These are phyloP conservation scores for Ceratobasidium theobromae DNA, from an alignment of 1,284 basidiomycete genomes.

Conservation along the genomic window DNA sequence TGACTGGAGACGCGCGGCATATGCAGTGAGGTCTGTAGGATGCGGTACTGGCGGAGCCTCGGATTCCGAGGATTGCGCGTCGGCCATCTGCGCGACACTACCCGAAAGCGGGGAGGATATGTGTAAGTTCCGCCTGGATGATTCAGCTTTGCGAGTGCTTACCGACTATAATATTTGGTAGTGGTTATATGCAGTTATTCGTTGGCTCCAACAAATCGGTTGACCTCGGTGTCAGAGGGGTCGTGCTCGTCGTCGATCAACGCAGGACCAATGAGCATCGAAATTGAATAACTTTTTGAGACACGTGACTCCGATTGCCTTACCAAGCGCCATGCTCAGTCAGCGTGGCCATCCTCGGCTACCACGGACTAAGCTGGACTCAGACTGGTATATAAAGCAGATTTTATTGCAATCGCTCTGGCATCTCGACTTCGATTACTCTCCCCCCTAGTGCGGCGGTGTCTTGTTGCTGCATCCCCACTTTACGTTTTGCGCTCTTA, in stretches of 20 bases:
- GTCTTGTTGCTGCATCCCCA: background rate
- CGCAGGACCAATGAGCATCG: background rate
- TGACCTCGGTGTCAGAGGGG: background rate
- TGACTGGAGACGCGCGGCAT: constrained; percentile 30
- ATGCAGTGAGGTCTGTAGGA: constrained; percentile 26
- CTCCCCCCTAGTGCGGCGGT: background rate
- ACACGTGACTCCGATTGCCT: constrained; percentile 9
- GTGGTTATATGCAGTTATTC: too few relatives aligned
- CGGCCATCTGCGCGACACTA: constrained; percentile 3
- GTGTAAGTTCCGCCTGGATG: background rate
- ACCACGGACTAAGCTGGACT: background rate
- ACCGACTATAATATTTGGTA: background rate
- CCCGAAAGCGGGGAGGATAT: background rate
- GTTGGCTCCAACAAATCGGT: background rate
- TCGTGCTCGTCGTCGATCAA: background rate
- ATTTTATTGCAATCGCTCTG: background rate
- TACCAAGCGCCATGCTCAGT: background rate
- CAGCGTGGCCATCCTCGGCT: too few relatives aligned
- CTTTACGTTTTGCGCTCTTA: background rate
- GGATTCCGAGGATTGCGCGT: constrained; percentile 12
- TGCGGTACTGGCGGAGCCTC: constrained; percentile 22
- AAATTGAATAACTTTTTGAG: constrained; percentile 12
- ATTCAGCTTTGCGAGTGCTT: background rate
- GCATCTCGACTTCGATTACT: constrained; percentile 28
- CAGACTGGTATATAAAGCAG: background rate